A percentile compares a stretch with the other conserved stretches of the same genome.
Conservation (phyloP, 2,329 filamentous ascomycete genomes). For the Ascocoryne sarcoides region DNA sequence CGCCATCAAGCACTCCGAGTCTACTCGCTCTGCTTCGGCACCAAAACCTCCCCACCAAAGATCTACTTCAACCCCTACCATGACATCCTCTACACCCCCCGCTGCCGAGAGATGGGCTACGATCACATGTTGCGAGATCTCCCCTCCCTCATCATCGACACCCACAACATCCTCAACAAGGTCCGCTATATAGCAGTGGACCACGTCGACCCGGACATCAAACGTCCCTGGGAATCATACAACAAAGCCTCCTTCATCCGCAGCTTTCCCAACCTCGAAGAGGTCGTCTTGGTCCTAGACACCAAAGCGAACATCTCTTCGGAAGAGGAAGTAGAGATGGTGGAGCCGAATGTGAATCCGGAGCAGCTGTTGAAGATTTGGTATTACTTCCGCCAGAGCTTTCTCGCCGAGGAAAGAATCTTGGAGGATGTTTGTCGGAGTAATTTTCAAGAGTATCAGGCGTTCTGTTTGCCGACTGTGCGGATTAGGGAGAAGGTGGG, state of each 20-base stretch:
- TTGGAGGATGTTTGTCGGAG: constrained; percentile 17
- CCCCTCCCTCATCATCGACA: constrained; percentile 26
- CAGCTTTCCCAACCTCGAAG: constrained; percentile 30
- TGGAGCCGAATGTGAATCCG: constrained; percentile 12
- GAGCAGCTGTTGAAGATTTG: constrained; percentile 20
- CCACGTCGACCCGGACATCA: constrained; percentile 35
- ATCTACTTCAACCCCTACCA: constrained; percentile 25
- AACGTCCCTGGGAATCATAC: constrained; percentile 42
- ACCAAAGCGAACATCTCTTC: background rate
- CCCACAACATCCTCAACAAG: constrained; percentile 26
- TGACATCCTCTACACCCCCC: constrained; percentile 26
- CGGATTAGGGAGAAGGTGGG: constrained; percentile 14
- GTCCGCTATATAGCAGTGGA: constrained; percentile 37
- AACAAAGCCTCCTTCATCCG: constrained; percentile 40
- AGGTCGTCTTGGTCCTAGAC: constrained; percentile 20
- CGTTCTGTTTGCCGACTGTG: constrained; percentile 20
- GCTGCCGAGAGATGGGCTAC: constrained; percentile 30
- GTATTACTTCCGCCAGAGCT: constrained; percentile 22
- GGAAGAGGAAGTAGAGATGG: constrained; percentile 9
- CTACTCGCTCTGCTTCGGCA: constrained; percentile 32
- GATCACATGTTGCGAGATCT: constrained; percentile 34
- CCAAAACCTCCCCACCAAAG: constrained; percentile 20
- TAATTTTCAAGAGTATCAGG: constrained; percentile 17
- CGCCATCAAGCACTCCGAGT: constrained; percentile 33
- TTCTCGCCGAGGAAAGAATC: constrained; percentile 20